Conservation (phyloP, 2,329 filamentous ascomycete genomes). For the Hymenoscyphus scutula region DNA sequence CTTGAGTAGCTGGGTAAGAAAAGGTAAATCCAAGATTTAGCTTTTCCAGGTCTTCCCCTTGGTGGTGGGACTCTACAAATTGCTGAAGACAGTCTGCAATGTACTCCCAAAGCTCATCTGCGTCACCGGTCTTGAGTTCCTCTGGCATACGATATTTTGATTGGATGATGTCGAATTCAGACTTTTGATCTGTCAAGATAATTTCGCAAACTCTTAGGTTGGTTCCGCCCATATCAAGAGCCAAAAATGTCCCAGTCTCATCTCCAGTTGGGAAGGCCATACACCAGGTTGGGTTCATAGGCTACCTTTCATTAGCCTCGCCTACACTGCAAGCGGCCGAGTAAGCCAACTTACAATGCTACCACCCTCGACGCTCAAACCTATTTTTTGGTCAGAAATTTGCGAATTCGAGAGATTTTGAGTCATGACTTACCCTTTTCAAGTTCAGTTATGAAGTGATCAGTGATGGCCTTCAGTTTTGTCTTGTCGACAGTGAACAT, state of each 20-base stretch:
- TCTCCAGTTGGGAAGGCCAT: constrained; percentile 84
- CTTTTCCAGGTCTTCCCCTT: constrained; percentile 59
- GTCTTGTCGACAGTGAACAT: constrained; percentile 73
- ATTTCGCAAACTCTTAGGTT: constrained; percentile 95
- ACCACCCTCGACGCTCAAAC: constrained; percentile 81
- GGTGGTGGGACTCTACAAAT: constrained; percentile 84
- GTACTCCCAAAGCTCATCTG: constrained; percentile 91
- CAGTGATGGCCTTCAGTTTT: constrained; percentile 86
- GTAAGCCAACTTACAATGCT: constrained; percentile 70
- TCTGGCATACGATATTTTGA: constrained; percentile 95
- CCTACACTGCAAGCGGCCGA: not conserved
- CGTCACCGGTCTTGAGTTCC: constrained; percentile 80
- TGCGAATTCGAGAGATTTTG: not conserved
- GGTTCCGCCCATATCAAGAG: constrained; percentile 94
- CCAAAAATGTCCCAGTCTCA: constrained; percentile 83
- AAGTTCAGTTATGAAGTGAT: constrained; percentile 86
- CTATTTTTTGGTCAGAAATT: constrained; percentile 41
- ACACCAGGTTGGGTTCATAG: constrained; percentile 98
- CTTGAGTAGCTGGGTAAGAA: constrained; percentile 89
- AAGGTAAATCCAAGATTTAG: constrained; percentile 86
- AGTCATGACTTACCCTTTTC: constrained; percentile 63
- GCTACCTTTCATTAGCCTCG: constrained; percentile 50
- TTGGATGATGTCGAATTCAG: constrained; percentile 91
- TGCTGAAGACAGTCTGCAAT: constrained; percentile 89
- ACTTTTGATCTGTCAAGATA: constrained; percentile 79